Conservation (phyloP, 257 asterid genomes). For the Solanum medicagineum region DNA sequence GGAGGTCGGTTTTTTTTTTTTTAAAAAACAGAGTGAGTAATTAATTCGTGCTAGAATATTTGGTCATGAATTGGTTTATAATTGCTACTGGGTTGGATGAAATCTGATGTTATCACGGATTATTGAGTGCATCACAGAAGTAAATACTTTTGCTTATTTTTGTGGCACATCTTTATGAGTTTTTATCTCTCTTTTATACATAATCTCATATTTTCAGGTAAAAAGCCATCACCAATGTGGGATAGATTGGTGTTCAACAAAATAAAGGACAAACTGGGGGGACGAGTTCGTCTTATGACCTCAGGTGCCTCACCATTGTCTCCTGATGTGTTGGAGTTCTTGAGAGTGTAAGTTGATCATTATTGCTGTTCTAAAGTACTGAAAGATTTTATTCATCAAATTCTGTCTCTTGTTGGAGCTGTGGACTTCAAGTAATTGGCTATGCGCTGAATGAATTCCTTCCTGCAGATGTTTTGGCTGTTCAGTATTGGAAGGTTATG, state of each 20-base stretch:
- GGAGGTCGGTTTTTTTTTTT: too few species aligned
- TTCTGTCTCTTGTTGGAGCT: not conserved
- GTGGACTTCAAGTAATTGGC: not conserved
- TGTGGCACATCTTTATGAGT: not conserved
- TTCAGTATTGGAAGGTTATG: slow-evolving; percentile 78
- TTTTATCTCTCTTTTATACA: not conserved
- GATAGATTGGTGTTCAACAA: slow-evolving; percentile 89
- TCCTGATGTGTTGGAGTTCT: slow-evolving; percentile 89
- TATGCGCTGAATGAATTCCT: slow-evolving; percentile 6
- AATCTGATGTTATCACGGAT: not conserved
- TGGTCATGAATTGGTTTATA: not conserved
- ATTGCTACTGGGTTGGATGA: not conserved
- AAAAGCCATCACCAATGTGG: slow-evolving; percentile 93
- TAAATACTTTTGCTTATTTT: not conserved
- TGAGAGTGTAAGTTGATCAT: slow-evolving; percentile 67
- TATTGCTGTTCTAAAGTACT: not conserved
- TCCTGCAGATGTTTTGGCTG: slow-evolving; percentile 81
- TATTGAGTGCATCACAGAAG: not conserved
- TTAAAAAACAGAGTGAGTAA: not conserved
- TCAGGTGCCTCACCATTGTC: slow-evolving; percentile 99
- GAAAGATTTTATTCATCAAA: not conserved
- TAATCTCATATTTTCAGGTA: slow-evolving; percentile 30
- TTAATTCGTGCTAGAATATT: not conserved
- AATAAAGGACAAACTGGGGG: slow-evolving; percentile 89
- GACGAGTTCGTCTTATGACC: slow-evolving; percentile 81